Evolutionary conservation across 768 basidiomycete species (phyloP), one percentile per base, ranked within the genome.

Genomic region (Vararia minispora): DNA sequence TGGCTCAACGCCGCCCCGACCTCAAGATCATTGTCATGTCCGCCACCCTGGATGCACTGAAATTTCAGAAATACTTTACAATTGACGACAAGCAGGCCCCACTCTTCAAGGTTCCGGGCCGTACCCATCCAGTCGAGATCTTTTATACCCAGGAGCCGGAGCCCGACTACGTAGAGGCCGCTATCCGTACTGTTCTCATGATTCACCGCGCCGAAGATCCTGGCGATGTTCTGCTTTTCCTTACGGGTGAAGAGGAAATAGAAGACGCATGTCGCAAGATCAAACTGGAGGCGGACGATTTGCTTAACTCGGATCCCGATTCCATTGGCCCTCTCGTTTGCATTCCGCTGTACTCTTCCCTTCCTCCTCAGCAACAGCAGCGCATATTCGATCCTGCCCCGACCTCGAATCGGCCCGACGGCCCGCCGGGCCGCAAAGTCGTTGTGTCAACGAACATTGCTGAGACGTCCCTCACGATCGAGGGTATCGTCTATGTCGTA

Each of bases 401-500:
- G 6, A 48, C 66, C 4, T 56, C 89, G 0, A 64, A 69, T 3
- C 64, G 59, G 0, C 56, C 72, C 0, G 76, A 66, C 35, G 82
- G 89, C 1, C 81, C 89, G 0, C 79, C 83, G 0, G 94, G 94
- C 0, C 75, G 94, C 42, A 99, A 99, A 58, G 74, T 98, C 30
- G 85, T 99, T 23, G 68, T 99, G 1, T 88, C 91, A 7, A 99
- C 94, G 21, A 99, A 98, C 55, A 90, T 98, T 41, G 95, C 95
- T 3, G 94, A 99, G 60, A 98, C 94, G 2, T 94, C 90, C 2
- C 62, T 98, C 29, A 99, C 94, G 3, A 98, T 99, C 41, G 94
- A 99, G 49, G 94, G 94, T 16, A 97, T 99, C 51, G 92, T 99
- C n/a, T 99, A 98, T 51, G 94, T 97, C 41, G 91, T 97, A 32